phyloP scores from a whole-genome alignment of 768 basidiomycete species.

The Xerocomus spinulosus region DNA sequence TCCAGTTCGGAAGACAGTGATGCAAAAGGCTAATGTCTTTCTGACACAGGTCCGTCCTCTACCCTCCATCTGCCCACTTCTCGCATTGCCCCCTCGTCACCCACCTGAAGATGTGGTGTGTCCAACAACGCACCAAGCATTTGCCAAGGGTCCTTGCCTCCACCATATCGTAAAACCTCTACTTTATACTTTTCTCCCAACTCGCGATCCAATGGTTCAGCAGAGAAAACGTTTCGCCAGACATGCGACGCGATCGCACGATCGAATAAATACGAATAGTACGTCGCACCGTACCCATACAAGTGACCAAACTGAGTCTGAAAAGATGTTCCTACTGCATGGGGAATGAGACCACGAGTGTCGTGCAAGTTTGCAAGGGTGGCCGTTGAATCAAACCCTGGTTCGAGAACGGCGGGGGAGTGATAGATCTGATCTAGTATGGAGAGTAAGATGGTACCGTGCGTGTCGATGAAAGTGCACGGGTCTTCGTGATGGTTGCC shows the following conservation, averaged over 20 bases:
- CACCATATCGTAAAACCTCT: constrained; percentile 76
- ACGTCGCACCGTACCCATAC: constrained; percentile 95
- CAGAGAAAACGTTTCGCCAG: constrained; percentile 71
- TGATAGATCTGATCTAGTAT: constrained; percentile 89
- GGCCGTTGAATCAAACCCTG: constrained; percentile 68
- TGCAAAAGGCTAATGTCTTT: constrained; percentile 51
- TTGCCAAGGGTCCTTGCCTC: constrained; percentile 89
- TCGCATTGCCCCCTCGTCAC: constrained; percentile 81
- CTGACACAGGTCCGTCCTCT: constrained; percentile 63
- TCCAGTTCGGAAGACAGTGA: no score
- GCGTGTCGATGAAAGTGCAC: constrained; percentile 81
- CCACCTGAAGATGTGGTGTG: constrained; percentile 58
- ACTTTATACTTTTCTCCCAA: constrained; percentile 78
- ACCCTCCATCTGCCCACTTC: constrained; percentile 88
- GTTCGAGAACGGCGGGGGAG: constrained; percentile 52
- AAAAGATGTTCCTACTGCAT: constrained; percentile 82
- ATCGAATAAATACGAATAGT: constrained; percentile 97
- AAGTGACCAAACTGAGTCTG: constrained; percentile 96
- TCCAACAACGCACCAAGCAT: constrained; percentile 77
- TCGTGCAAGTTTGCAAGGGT: constrained; percentile 59
- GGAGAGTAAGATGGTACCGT: constrained; percentile 86
- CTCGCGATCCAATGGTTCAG: constrained; percentile 62
- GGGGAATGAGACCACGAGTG: constrained; percentile 73
- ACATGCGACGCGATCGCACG: constrained; percentile 93
- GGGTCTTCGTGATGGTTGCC: constrained; percentile 73